Conservation (phyloP, 2,329 filamentous ascomycete species). For the Fusarium sp. region DNA sequence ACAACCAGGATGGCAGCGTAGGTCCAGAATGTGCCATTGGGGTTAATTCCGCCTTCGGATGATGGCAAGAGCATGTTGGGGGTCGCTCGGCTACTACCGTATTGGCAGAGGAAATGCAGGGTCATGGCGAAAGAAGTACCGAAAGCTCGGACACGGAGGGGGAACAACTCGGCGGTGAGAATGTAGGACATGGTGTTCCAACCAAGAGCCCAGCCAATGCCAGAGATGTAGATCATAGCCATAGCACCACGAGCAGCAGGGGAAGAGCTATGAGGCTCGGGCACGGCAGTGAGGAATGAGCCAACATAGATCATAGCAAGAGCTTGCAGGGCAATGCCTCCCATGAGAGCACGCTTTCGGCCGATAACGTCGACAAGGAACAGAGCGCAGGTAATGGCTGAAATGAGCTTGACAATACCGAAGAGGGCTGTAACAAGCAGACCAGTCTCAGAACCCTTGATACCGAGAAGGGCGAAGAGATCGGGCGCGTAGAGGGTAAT, state of each 20-base stretch:
- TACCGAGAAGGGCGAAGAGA: conserved; percentile 4
- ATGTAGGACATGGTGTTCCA: conserved; percentile 31
- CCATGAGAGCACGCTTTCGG: conserved; percentile 14
- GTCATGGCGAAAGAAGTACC: conserved; percentile 16
- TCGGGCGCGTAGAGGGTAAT: conserved; percentile 14
- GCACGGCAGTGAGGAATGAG: conserved; percentile 3
- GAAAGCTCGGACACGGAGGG: conserved; percentile 19
- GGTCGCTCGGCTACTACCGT: conserved; percentile 13
- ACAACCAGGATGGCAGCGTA: conserved; percentile 1
- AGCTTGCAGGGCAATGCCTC: conserved; percentile 3
- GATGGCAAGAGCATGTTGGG: conserved; percentile 6
- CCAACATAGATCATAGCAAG: conserved; percentile 18
- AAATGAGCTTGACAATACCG: conserved; percentile 10
- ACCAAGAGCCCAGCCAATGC: conserved; percentile 29
- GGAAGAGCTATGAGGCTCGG: not conserved
- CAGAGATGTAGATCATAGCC: conserved; percentile 24
- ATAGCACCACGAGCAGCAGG: conserved; percentile 9
- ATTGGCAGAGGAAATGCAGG: conserved; percentile 11
- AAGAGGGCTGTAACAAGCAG: conserved; percentile 17
- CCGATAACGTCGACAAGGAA: conserved; percentile 15
- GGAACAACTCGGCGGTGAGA: conserved; percentile 23
- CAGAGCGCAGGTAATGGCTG: conserved; percentile 5
- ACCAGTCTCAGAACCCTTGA: conserved; percentile 10
- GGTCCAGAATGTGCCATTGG: conserved; percentile 14
- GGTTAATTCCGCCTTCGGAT: conserved; percentile 10